Percentiles rank a stretch among this genome's conserved stretches.
These are phyloP conservation scores for Penicillium bovifimosum DNA, from an alignment of 495 filamentous ascomycete species.

Conservation along the genomic window DNA sequence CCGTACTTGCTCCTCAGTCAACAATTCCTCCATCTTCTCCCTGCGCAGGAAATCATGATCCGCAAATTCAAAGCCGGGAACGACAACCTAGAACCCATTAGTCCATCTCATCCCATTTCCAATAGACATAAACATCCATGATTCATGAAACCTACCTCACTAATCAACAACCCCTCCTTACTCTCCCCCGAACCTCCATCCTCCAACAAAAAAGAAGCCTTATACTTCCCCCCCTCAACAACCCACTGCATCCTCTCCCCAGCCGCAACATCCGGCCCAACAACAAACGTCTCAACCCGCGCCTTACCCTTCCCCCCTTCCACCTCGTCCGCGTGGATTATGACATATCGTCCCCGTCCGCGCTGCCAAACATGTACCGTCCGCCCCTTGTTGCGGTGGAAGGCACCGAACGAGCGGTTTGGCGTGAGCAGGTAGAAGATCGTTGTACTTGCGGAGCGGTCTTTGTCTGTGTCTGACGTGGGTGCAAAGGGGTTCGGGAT, in stretches of 20 bases:
- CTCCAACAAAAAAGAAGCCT: slow-evolving; percentile 49
- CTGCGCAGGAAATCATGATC: slow-evolving; percentile 57
- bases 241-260: slow-evolving; percentile 64
- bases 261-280: slow-evolving; percentile 48
- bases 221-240: slow-evolving; percentile 61
- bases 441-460: slow-evolving; percentile 12
- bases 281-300: slow-evolving; percentile 55
- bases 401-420: slow-evolving; percentile 45
- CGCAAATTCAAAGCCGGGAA: slow-evolving; percentile 60
- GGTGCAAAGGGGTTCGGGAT: slow-evolving; percentile 46
- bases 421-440: slow-evolving; percentile 63
- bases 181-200: slow-evolving; percentile 10
- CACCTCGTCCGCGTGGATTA: slow-evolving; percentile 50
- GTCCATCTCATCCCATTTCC: background rate
- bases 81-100: slow-evolving; percentile 39
- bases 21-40: slow-evolving; percentile 40
- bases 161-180: slow-evolving; percentile 52
- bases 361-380: slow-evolving; percentile 58
- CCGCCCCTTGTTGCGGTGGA: slow-evolving; percentile 55
- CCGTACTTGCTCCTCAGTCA: slow-evolving; percentile 41
- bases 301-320: slow-evolving; percentile 22
- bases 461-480: background rate
- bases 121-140: background rate
- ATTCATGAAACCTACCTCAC: slow-evolving; percentile 38
- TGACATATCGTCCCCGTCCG: slow-evolving; percentile 55